Evolutionary conservation across 164 flowering plant species (phyloP).

Genomic region (Nymphaea colorata): DNA sequence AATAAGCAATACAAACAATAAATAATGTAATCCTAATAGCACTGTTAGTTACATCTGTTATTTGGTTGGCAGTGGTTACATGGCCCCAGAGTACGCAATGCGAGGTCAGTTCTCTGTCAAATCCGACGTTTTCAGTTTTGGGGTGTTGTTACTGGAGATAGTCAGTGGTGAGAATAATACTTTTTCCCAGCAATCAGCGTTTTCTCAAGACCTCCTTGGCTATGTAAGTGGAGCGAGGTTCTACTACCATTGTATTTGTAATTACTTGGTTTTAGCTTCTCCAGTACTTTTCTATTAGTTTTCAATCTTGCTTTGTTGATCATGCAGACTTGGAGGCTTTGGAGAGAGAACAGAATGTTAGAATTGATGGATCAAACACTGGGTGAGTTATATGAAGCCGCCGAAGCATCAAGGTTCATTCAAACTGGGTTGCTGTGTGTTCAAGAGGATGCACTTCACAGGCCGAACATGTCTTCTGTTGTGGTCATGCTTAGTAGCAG

Average conservation of each 20-base stretch:
- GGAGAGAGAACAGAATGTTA: conserved; percentile 19
- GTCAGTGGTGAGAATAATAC: conserved; percentile 13
- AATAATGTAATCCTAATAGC: too few relatives aligned
- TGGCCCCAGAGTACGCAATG: conserved; percentile 18
- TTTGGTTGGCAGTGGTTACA: conserved; percentile 12
- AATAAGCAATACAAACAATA: too few relatives aligned
- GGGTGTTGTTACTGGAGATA: conserved; percentile 16
- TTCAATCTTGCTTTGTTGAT: not conserved
- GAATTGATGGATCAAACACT: conserved; percentile 25
- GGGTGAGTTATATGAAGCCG: conserved; percentile 1
- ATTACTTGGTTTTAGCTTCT: too few relatives aligned
- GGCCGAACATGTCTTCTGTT: conserved; percentile 38
- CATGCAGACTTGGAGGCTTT: conserved; percentile 33
- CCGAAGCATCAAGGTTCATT: conserved; percentile 27
- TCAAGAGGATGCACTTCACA: conserved; percentile 25
- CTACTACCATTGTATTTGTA: too few relatives aligned
- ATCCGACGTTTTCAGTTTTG: conserved; percentile 19
- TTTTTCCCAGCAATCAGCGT: too few relatives aligned
- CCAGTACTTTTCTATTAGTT: too few relatives aligned
- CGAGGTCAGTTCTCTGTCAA: conserved; percentile 14
- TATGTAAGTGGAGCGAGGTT: too few relatives aligned
- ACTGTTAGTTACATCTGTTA: too few relatives aligned
- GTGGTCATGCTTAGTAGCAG: conserved; percentile 16
- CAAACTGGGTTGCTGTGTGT: conserved; percentile 46
- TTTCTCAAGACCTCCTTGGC: too few relatives aligned